A percentile compares a stretch with the other conserved stretches of the same genome.
phyloP scores from a whole-genome alignment of 495 filamentous ascomycete species.

The Aspergillus egyptiacus region DNA sequence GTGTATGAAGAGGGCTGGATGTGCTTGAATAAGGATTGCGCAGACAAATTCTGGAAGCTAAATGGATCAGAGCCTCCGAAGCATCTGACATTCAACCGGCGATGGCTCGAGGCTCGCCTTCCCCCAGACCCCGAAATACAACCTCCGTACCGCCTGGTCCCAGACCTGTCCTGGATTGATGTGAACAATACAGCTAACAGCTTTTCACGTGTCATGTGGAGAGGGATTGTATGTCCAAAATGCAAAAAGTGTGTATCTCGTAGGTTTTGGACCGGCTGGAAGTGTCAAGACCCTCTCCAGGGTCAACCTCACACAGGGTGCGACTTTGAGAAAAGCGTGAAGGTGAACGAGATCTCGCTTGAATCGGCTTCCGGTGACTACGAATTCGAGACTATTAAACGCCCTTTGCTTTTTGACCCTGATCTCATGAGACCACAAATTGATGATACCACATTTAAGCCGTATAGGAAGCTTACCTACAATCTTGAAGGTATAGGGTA shows the following conservation, averaged over 20 bases:
- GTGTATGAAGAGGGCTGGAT: conserved; percentile 61
- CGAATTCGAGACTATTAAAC: conserved; percentile 23
- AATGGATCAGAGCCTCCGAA: conserved; percentile 20
- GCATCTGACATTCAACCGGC: conserved; percentile 46
- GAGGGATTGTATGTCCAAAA: conserved; percentile 67
- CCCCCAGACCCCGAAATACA: conserved; percentile 31
- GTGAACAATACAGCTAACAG: conserved; percentile 23
- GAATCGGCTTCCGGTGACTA: conserved; percentile 29
- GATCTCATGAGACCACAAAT: conserved; percentile 15
- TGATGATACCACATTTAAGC: conserved; percentile 14
- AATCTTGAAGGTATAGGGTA: conserved; percentile 44
- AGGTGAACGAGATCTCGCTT: conserved; percentile 33
- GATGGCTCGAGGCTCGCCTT: conserved; percentile 50
- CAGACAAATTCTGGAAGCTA: conserved; percentile 50
- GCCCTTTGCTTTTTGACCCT: conserved; percentile 16
- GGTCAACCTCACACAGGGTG: conserved; percentile 38
- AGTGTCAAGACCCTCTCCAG: conserved; percentile 38
- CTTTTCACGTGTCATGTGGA: conserved; percentile 39
- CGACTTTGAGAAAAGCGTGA: conserved; percentile 32
- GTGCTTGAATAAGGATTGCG: conserved; percentile 57
- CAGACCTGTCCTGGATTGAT: conserved; percentile 29
- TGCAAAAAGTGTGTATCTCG: conserved; percentile 62
- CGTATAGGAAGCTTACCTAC: conserved; percentile 30
- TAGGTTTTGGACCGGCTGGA: conserved; percentile 58
- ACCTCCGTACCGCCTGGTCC: conserved; percentile 31